phyloP scores from a whole-genome alignment of 192 early-diverging fungal genomes.

The Linnemannia elongata region DNA sequence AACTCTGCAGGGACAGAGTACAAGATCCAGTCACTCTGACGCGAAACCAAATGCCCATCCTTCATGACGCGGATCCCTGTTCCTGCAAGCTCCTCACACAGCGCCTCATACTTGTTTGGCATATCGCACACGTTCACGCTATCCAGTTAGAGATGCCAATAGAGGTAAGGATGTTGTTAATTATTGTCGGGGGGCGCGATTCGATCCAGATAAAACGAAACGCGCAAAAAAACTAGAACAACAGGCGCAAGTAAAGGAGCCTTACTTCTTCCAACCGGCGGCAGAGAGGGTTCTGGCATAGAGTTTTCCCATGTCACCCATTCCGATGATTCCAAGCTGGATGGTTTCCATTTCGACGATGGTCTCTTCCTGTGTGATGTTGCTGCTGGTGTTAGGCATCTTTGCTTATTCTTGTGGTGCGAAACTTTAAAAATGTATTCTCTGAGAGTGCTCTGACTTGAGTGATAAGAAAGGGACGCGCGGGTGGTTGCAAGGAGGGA shows the following conservation, averaged over 20 bases:
- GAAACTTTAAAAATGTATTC: slow-evolving; percentile 12
- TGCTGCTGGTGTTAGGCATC: not conserved
- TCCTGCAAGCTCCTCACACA: slow-evolving; percentile 73
- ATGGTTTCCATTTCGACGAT: slow-evolving; percentile 68
- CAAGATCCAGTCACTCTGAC: slow-evolving; percentile 90
- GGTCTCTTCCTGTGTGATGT: slow-evolving; percentile 1
- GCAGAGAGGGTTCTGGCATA: slow-evolving; percentile 81
- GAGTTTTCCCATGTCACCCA: slow-evolving; percentile 95
- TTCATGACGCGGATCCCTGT: slow-evolving; percentile 70
- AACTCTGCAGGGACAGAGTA: slow-evolving; percentile 96
- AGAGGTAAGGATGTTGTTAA: not conserved
- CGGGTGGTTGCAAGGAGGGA: not conserved
- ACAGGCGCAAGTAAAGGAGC: not conserved
- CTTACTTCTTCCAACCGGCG: slow-evolving; percentile 85
- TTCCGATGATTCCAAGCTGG: slow-evolving; percentile 94
- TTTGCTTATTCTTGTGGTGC: not conserved
- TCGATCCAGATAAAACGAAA: not conserved
- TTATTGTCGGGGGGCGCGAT: slow-evolving; percentile 1
- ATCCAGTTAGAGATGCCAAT: not conserved
- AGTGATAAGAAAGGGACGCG: not conserved
- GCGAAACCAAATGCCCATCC: slow-evolving; percentile 89
- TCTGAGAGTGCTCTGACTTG: not conserved
- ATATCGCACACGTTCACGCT: slow-evolving; percentile 93
- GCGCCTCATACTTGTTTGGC: slow-evolving; percentile 77
- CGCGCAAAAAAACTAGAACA: not conserved